A percentile compares a stretch with the other conserved stretches of the same genome.
These are phyloP conservation scores for Pestalotiopsis sp. DNA, from an alignment of 2,329 filamentous ascomycete species.

Conservation along the genomic window DNA sequence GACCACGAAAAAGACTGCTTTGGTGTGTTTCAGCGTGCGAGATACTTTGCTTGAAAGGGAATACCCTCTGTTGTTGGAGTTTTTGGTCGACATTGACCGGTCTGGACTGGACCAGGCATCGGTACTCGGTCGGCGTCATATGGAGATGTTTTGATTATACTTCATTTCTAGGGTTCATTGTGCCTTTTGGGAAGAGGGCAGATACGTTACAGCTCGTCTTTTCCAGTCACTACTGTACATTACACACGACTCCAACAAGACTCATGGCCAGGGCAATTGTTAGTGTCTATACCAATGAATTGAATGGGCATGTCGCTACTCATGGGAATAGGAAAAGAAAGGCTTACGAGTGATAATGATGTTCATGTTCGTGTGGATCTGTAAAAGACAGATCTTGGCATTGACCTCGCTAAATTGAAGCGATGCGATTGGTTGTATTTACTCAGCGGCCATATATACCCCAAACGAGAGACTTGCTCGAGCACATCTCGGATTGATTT, in stretches of 20 bases:
- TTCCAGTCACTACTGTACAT: not conserved
- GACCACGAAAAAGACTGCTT: not conserved
- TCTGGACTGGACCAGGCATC: not conserved
- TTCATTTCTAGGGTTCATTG: not conserved
- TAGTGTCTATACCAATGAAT: not conserved
- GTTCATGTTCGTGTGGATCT: too few relatives aligned
- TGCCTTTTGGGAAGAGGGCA: not conserved
- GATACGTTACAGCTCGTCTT: not conserved
- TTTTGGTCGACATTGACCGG: constrained; percentile 5
- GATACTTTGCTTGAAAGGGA: constrained; percentile 8
- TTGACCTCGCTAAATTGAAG: not conserved
- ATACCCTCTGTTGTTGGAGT: constrained; percentile 15
- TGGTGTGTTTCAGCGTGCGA: constrained; percentile 7
- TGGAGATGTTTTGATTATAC: constrained; percentile 2
- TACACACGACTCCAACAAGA: not conserved
- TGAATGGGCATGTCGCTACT: not conserved
- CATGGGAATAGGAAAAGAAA: not conserved
- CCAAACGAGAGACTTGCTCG: not conserved
- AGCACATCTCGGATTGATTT: not conserved
- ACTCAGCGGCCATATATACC: not conserved
- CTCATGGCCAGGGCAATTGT: not conserved
- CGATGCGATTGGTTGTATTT: not conserved
- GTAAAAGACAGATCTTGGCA: too few relatives aligned
- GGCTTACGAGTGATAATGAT: not conserved
- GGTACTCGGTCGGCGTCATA: not conserved